These are phyloP conservation scores for Passiflora organensis DNA, from an alignment of 345 rosid species.

Conservation along the genomic window DNA sequence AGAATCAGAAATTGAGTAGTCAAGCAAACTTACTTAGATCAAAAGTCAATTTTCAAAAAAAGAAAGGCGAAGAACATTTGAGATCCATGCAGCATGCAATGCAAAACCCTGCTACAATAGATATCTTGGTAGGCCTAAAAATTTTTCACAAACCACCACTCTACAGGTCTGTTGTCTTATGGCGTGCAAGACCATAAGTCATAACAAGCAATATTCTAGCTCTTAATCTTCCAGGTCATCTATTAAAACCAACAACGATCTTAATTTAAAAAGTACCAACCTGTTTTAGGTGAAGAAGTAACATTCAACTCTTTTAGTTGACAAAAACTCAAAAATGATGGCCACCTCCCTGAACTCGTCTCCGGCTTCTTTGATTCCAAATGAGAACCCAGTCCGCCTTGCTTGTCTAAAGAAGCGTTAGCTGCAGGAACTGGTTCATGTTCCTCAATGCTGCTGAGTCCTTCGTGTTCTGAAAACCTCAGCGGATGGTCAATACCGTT, in stretches of 20 bases:
- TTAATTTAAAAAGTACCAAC: conserved; percentile 28
- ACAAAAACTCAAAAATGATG: conserved; percentile 29
- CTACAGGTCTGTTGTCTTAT: background rate
- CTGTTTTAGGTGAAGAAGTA: conserved; percentile 29
- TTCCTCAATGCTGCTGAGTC: conserved; percentile 23
- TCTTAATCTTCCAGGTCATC: background rate
- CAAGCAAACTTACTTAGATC: too few species aligned
- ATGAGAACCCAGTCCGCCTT: conserved; percentile 9
- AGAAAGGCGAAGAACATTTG: background rate
- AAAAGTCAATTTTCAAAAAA: too few species aligned
- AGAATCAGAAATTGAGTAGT: too few species aligned
- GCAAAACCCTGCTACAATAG: background rate
- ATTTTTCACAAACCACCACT: background rate
- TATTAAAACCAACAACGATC: background rate
- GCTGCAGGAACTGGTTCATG: conserved; percentile 12
- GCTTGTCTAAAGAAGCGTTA: conserved; percentile 20
- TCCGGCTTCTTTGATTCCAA: conserved; percentile 24
- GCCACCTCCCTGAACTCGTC: conserved; percentile 22
- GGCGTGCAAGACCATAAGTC: background rate
- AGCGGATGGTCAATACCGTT: conserved; percentile 46
- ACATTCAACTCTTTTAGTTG: conserved; percentile 11
- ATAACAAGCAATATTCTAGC: background rate
- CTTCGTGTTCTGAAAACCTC: conserved; percentile 29
- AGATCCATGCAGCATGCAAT: background rate
- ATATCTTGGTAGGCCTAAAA: background rate